Conservation (phyloP, 2,329 filamentous ascomycete species). For the Teratosphaeria pseudoeucalypti region DNA sequence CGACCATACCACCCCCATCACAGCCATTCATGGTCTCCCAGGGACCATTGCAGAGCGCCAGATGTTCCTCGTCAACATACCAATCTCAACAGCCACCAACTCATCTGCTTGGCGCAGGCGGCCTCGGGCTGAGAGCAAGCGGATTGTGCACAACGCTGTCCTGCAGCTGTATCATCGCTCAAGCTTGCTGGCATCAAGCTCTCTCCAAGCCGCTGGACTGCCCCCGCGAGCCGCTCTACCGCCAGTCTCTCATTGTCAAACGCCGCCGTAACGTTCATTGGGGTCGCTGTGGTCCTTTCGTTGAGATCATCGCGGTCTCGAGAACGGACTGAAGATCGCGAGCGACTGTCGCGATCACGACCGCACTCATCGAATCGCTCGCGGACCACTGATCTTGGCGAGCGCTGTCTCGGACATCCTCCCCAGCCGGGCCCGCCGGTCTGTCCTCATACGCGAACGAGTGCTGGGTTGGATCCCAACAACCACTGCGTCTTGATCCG, state of each 20-base stretch:
- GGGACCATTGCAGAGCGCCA: too few species aligned
- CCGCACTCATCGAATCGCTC: neutral
- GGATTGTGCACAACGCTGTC: neutral
- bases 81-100: neutral
- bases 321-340: neutral
- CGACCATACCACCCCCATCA: too few species aligned
- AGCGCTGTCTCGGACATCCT: neutral
- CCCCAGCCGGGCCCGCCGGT: neutral
- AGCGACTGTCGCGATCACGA: neutral
- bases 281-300: too few species aligned
- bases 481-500: neutral
- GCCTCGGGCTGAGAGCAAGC: neutral
- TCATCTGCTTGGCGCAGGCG: neutral
- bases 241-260: neutral
- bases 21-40: too few species aligned
- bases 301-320: neutral
- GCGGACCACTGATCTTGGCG: neutral
- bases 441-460: neutral
- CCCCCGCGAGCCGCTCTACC: neutral
- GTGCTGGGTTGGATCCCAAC: neutral
- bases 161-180: neutral
- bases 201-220: neutral
- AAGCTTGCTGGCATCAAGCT: neutral
- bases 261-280: neutral
- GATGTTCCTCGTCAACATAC: neutral